These are phyloP conservation scores for Lachnellula arida DNA, from an alignment of 2,329 filamentous ascomycete genomes.

Conservation along the genomic window DNA sequence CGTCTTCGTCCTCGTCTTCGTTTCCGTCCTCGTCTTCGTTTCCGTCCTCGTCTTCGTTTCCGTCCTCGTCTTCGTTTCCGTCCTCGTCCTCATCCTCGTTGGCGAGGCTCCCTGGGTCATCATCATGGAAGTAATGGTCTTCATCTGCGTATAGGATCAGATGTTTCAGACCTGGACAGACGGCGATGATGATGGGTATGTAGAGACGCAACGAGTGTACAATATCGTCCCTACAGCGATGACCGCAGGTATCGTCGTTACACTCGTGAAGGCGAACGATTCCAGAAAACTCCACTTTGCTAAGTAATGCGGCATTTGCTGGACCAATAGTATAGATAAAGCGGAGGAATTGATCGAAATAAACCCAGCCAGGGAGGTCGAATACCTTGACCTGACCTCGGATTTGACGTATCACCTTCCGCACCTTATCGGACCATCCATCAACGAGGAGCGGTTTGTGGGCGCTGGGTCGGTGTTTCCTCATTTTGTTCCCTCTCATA, in stretches of 20 bases:
- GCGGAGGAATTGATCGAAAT: constrained; percentile 11
- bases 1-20: too few relatives aligned
- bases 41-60: too few relatives aligned
- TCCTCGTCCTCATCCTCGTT: too few relatives aligned
- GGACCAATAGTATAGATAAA: constrained; percentile 13
- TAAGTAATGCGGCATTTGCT: constrained; percentile 4
- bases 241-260: background rate
- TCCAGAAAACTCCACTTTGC: background rate
- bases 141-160: background rate
- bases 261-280: constrained; percentile 1
- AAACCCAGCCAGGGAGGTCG: constrained; percentile 7
- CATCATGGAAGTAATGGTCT: background rate
- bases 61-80: too few relatives aligned
- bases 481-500: background rate
- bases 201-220: background rate
- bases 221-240: background rate
- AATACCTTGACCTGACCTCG: background rate
- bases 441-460: background rate
- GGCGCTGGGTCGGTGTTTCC: background rate
- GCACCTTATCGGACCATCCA: background rate
- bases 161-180: background rate
- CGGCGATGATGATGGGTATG: background rate
- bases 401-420: background rate
- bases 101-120: background rate
- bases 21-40: too few relatives aligned